A percentile compares a stretch with the other conserved stretches of the same genome.
Evolutionary conservation across 495 filamentous ascomycete species (phyloP).

Genomic region (Aspergillus biplanus): DNA sequence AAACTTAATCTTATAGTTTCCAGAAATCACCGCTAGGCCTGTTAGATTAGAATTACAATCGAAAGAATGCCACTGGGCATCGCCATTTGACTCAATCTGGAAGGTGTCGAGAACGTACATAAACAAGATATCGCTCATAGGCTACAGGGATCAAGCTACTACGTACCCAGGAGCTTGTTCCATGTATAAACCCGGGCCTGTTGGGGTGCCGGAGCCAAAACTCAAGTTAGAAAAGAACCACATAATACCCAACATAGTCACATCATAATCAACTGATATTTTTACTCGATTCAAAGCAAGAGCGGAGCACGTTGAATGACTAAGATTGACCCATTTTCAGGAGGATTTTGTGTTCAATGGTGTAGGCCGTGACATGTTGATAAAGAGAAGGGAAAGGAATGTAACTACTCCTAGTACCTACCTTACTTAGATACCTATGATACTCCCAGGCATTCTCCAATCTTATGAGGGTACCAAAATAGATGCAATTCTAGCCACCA

Average conservation of each 20-base stretch:
- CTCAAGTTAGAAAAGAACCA: too few species aligned
- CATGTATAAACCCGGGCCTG: too few species aligned
- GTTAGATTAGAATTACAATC: slow-evolving; percentile 58
- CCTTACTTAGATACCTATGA: slow-evolving; percentile 26
- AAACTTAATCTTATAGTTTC: slow-evolving; percentile 58
- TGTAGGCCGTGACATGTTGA: not conserved
- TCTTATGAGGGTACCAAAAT: slow-evolving; percentile 59
- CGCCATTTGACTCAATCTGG: slow-evolving; percentile 52
- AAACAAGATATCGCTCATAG: slow-evolving; percentile 64
- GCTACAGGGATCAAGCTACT: slow-evolving; percentile 65
- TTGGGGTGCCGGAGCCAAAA: too few species aligned
- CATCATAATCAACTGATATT: too few species aligned
- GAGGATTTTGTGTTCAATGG: too few species aligned
- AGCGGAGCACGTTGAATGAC: too few species aligned
- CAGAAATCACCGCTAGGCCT: slow-evolving; percentile 60
- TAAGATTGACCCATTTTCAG: too few species aligned
- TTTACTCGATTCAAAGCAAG: too few species aligned
- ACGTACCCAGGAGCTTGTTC: slow-evolving; percentile 62
- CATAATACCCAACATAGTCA: too few species aligned
- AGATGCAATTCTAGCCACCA: slow-evolving; percentile 65
- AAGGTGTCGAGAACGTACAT: slow-evolving; percentile 65
- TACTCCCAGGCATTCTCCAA: slow-evolving; percentile 48
- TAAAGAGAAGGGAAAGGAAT: not conserved
- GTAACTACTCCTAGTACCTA: slow-evolving; percentile 11
- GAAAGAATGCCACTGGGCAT: slow-evolving; percentile 58